Evolutionary conservation across 2,329 filamentous ascomycete genomes (phyloP).

Genomic region (Fusarium veterinarium): DNA sequence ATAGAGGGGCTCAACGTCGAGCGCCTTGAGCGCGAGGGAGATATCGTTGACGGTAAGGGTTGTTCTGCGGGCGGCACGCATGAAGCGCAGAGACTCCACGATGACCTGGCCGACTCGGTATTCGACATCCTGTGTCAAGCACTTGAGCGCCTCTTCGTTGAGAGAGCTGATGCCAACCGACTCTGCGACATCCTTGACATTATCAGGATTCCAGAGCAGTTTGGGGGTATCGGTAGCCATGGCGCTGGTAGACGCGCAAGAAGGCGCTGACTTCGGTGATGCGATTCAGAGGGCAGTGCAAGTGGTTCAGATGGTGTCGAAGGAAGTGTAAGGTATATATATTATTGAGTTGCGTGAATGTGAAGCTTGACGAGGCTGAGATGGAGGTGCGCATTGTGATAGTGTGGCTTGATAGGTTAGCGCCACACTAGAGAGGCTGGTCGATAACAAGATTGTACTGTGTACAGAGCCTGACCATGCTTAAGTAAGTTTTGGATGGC

Average conservation of each 20-base stretch:
- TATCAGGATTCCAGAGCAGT: slow-evolving; percentile 94
- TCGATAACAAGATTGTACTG: too few relatives aligned
- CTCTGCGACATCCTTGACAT: slow-evolving; percentile 94
- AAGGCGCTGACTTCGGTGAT: background rate
- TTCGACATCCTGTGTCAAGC: slow-evolving; percentile 92
- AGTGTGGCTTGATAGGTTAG: slow-evolving; percentile 19
- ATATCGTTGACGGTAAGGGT: slow-evolving; percentile 91
- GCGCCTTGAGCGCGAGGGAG: slow-evolving; percentile 82
- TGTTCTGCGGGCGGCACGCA: slow-evolving; percentile 90
- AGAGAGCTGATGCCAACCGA: slow-evolving; percentile 88
- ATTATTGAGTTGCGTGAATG: background rate
- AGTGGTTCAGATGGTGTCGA: background rate
- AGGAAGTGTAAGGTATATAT: background rate
- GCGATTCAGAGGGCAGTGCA: background rate
- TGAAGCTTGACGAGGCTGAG: slow-evolving; percentile 30
- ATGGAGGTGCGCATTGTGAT: background rate
- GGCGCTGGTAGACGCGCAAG: slow-evolving; percentile 12
- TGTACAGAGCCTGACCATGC: too few relatives aligned
- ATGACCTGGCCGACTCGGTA: slow-evolving; percentile 94
- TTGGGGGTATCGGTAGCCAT: slow-evolving; percentile 58
- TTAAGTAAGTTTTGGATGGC: too few relatives aligned
- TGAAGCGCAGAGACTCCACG: slow-evolving; percentile 93
- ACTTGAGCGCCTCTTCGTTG: slow-evolving; percentile 86
- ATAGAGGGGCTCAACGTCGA: slow-evolving; percentile 95
- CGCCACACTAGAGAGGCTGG: slow-evolving; percentile 5